Evolutionary conservation across 139 green algal genomes (phyloP).

Genomic region (Haematococcus lacustris): DNA sequence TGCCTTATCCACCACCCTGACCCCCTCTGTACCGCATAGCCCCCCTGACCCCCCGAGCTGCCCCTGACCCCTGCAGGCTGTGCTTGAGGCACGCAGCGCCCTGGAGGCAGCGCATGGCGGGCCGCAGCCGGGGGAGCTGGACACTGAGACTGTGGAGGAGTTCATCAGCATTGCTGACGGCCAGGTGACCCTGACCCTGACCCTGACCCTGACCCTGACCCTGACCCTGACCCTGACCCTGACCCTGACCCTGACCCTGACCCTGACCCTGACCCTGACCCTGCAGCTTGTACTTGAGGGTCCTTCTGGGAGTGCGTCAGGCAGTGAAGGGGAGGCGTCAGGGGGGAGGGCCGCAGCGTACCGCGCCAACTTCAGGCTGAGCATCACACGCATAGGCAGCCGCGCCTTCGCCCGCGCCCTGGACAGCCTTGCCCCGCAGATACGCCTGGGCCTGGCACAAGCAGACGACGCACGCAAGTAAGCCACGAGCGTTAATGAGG

Average conservation of each 20-base stretch:
- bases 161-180: slow-evolving; percentile 89
- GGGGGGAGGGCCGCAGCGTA: too few relatives aligned
- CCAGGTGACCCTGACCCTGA: too few relatives aligned
- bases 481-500: too few relatives aligned
- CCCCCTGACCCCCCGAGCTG: too few relatives aligned
- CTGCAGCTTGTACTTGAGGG: too few relatives aligned
- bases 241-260: too few relatives aligned
- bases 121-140: slow-evolving; percentile 15
- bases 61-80: slow-evolving; percentile 10
- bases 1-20: too few relatives aligned
- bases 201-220: too few relatives aligned
- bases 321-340: too few relatives aligned
- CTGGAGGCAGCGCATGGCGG: slow-evolving; percentile 9
- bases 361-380: slow-evolving; percentile 45
- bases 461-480: slow-evolving; percentile 48
- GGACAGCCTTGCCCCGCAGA: slow-evolving; percentile 50
- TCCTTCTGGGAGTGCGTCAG: background rate
- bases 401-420: slow-evolving; percentile 61
- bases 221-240: too few relatives aligned
- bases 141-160: slow-evolving; percentile 77
- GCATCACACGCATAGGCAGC: slow-evolving; percentile 67
- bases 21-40: too few relatives aligned
- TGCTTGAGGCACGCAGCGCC: slow-evolving; percentile 18
- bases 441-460: slow-evolving; percentile 67
- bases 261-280: too few relatives aligned